phyloP scores from a whole-genome alignment of 768 basidiomycete genomes.

The Mycena sanguinolenta region DNA sequence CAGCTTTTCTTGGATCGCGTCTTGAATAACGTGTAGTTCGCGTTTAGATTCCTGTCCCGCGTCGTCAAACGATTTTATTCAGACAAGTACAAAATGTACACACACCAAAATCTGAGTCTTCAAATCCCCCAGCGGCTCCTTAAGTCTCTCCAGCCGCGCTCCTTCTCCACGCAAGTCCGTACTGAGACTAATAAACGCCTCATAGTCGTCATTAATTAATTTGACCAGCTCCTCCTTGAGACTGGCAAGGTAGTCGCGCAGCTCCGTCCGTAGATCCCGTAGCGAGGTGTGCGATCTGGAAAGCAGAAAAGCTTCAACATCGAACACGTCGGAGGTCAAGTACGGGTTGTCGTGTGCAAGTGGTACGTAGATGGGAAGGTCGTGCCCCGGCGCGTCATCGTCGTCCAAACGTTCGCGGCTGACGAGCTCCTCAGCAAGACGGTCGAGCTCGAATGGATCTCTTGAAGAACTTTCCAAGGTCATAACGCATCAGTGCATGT shows the following conservation, averaged over 20 bases:
- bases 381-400: constrained; percentile 47
- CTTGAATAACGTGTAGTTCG: constrained; percentile 76
- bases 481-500: background rate
- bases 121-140: constrained; percentile 74
- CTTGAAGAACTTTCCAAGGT: constrained; percentile 17
- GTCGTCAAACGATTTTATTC: background rate
- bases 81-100: constrained; percentile 44
- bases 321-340: constrained; percentile 76
- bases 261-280: constrained; percentile 87
- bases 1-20: constrained; percentile 83
- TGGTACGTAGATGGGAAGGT: constrained; percentile 76
- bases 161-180: constrained; percentile 93
- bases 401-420: constrained; percentile 57
- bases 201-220: constrained; percentile 98
- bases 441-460: constrained; percentile 78
- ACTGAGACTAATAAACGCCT: constrained; percentile 96
- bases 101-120: constrained; percentile 76
- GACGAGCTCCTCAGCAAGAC: constrained; percentile 80
- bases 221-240: constrained; percentile 95
- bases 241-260: constrained; percentile 85
- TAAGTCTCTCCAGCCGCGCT: constrained; percentile 74
- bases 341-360: constrained; percentile 86
- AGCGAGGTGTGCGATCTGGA: constrained; percentile 88
- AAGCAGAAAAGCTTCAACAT: constrained; percentile 89
- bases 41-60: constrained; percentile 68